A percentile compares a stretch with the other conserved stretches of the same genome.
phyloP scores from a whole-genome alignment of 805 yeast species.

The Metschnikowia koreensis region DNA sequence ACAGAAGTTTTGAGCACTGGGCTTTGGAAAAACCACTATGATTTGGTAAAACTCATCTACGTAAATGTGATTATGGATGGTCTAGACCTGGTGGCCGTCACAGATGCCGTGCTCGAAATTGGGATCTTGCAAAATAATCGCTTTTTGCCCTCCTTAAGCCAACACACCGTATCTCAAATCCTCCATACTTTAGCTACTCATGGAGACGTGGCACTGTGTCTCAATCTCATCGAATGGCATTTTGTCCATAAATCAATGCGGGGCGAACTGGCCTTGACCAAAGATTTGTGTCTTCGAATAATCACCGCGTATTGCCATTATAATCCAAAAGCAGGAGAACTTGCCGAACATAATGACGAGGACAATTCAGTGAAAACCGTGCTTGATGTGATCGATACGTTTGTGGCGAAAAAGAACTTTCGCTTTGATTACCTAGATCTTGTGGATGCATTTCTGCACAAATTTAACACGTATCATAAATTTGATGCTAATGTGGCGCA shows the following conservation, averaged over 20 bases:
- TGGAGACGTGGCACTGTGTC: slow-evolving; percentile 39
- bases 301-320: slow-evolving; percentile 37
- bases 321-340: slow-evolving; percentile 3
- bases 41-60: slow-evolving; percentile 28
- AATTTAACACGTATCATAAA: slow-evolving; percentile 26
- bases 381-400: slow-evolving; percentile 32
- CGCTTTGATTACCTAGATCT: slow-evolving; percentile 27
- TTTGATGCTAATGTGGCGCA: slow-evolving; percentile 26
- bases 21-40: slow-evolving; percentile 25
- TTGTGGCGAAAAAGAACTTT: slow-evolving; percentile 15
- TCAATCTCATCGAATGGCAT: slow-evolving; percentile 36
- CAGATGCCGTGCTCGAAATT: slow-evolving; percentile 24
- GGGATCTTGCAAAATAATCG: slow-evolving; percentile 2
- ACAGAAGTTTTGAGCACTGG: slow-evolving; percentile 23
- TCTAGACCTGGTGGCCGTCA: slow-evolving; percentile 22
- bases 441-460: slow-evolving; percentile 27
- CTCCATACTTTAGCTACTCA: slow-evolving; percentile 31
- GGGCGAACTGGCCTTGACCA: slow-evolving; percentile 35
- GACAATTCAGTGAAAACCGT: slow-evolving; percentile 31
- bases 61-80: slow-evolving; percentile 31
- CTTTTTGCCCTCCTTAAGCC: slow-evolving; percentile 22
- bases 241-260: slow-evolving; percentile 29
- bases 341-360: slow-evolving; percentile 5
- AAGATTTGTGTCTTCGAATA: slow-evolving; percentile 32
- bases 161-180: slow-evolving; percentile 24